Evolutionary conservation across 2,329 filamentous ascomycete species (phyloP).

Genomic region (Arthrinium phaeospermum): DNA sequence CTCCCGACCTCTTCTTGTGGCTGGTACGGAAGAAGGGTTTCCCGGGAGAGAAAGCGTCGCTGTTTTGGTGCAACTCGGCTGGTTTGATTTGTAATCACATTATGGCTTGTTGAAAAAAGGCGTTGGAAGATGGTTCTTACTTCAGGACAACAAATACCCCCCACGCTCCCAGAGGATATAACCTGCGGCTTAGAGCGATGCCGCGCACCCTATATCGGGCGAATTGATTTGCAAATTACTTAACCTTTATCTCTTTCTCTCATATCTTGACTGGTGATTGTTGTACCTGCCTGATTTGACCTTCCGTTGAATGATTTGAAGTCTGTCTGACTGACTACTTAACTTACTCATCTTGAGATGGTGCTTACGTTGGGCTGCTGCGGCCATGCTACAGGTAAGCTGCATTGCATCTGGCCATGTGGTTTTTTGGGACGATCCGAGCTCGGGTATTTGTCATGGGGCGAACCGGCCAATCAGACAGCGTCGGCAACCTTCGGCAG

Average conservation of each 20-base stretch:
- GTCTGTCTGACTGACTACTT: not conserved
- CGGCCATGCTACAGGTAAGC: not conserved
- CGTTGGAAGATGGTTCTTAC: constrained; percentile 16
- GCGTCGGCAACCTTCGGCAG: not conserved
- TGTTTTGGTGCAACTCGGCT: not conserved
- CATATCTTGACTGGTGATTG: not conserved
- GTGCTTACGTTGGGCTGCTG: not conserved
- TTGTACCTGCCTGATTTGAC: not conserved
- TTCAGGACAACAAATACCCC: constrained; percentile 14
- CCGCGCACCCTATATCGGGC: constrained; percentile 5
- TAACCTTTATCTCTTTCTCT: not conserved
- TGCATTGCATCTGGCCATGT: not conserved
- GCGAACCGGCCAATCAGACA: not conserved
- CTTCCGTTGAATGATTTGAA: not conserved
- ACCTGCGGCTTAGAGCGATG: constrained; percentile 17
- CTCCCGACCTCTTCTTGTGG: not conserved
- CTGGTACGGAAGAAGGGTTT: not conserved
- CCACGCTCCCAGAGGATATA: not conserved
- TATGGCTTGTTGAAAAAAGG: constrained; percentile 1
- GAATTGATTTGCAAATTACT: constrained; percentile 11
- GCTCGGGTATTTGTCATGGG: not conserved
- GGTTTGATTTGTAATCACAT: constrained; percentile 8
- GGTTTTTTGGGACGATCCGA: not conserved
- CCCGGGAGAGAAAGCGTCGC: not conserved
- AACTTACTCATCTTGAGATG: not conserved